A percentile compares a stretch with the other conserved stretches of the same genome.
phyloP scores from a whole-genome alignment of 2,329 filamentous ascomycete species.

The Alternaria sp. region DNA sequence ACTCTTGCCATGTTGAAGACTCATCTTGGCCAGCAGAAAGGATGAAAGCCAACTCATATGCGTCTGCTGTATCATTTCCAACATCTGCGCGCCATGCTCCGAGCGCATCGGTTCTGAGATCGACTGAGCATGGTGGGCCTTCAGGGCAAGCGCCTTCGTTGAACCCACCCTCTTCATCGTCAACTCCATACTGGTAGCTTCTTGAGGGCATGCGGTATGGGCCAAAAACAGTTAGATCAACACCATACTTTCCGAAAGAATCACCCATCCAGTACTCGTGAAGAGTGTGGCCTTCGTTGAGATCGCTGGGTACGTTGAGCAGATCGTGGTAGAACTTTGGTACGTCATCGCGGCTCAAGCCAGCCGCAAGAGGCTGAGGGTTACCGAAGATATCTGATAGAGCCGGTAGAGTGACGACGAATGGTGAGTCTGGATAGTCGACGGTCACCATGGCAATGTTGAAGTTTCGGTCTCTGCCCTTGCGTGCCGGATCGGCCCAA shows the following conservation, averaged over 20 bases:
- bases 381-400: slow-evolving; percentile 62
- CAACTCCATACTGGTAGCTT: slow-evolving; percentile 62
- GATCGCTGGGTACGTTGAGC: slow-evolving; percentile 59
- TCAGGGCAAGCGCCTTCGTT: slow-evolving; percentile 60
- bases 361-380: slow-evolving; percentile 55
- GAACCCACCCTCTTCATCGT: slow-evolving; percentile 53
- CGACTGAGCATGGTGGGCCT: slow-evolving; percentile 55
- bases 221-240: slow-evolving; percentile 63
- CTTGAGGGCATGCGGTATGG: slow-evolving; percentile 59
- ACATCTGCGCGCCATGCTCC: slow-evolving; percentile 62
- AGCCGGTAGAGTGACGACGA: slow-evolving; percentile 58
- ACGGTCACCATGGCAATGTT: slow-evolving; percentile 64
- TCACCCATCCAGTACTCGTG: slow-evolving; percentile 68
- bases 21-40: slow-evolving; percentile 65
- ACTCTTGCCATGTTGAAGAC: slow-evolving; percentile 65
- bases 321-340: slow-evolving; percentile 61
- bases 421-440: slow-evolving; percentile 61
- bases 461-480: slow-evolving; percentile 61
- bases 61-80: slow-evolving; percentile 58
- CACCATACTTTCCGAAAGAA: slow-evolving; percentile 61
- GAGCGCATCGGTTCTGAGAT: slow-evolving; percentile 60
- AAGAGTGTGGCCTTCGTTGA: slow-evolving; percentile 62
- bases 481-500: slow-evolving; percentile 57
- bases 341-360: slow-evolving; percentile 56
- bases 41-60: slow-evolving; percentile 63